Percentiles rank a stretch among this genome's conserved stretches.
Conservation (phyloP, 2,329 filamentous ascomycete genomes). For the Fusarium zealandicum region DNA sequence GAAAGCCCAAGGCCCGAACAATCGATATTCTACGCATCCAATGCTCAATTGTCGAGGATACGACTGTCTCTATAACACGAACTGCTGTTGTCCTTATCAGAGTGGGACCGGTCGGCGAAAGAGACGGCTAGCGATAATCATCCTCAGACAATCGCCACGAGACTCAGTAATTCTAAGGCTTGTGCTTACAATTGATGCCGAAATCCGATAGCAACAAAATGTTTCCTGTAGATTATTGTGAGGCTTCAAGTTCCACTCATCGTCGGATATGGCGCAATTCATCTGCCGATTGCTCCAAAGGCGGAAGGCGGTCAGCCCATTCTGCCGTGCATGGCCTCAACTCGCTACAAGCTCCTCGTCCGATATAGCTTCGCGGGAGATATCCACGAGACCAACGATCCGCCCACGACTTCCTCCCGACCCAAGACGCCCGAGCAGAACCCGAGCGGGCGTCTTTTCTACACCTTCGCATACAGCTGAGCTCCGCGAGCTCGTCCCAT, state of each 20-base stretch:
- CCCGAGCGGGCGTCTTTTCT: background rate
- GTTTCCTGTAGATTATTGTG: too few relatives aligned
- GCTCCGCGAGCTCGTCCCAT: slow-evolving; percentile 26
- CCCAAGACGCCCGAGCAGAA: background rate
- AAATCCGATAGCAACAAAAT: too few relatives aligned
- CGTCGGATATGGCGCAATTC: background rate
- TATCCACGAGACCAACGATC: slow-evolving; percentile 5
- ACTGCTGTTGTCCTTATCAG: too few relatives aligned
- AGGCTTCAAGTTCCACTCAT: background rate
- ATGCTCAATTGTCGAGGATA: too few relatives aligned
- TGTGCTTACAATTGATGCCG: too few relatives aligned
- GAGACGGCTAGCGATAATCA: too few relatives aligned
- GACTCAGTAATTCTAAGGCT: too few relatives aligned
- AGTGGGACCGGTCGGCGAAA: too few relatives aligned
- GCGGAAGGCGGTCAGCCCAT: slow-evolving; percentile 29
- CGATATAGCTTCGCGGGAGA: slow-evolving; percentile 23
- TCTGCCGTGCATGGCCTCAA: slow-evolving; percentile 40
- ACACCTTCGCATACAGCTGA: slow-evolving; percentile 1
- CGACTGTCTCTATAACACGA: too few relatives aligned
- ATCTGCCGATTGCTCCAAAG: slow-evolving; percentile 5
- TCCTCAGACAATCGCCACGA: too few relatives aligned
- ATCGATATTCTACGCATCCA: too few relatives aligned
- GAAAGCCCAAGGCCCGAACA: too few relatives aligned
- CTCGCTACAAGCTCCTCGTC: slow-evolving; percentile 39
- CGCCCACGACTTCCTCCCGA: slow-evolving; percentile 2